These are phyloP conservation scores for Saccharomycopsis synnaedendra DNA, from an alignment of 805 yeast species.

Conservation along the genomic window DNA sequence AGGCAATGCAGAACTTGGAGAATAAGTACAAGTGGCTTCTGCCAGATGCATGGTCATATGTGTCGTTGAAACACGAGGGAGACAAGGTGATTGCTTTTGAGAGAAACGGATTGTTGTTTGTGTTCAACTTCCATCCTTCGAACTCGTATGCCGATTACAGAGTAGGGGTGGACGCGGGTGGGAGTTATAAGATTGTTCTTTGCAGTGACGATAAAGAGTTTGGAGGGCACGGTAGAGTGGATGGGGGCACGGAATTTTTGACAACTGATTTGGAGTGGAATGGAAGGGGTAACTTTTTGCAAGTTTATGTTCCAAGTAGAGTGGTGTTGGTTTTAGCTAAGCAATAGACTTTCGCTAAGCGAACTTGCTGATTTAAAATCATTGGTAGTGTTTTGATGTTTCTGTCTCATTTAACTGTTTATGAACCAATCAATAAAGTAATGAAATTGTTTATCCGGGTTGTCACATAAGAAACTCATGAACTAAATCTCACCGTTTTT, in stretches of 20 bases:
- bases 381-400: too few relatives aligned
- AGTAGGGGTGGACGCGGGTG: slow-evolving; percentile 77
- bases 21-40: slow-evolving; percentile 58
- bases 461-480: too few relatives aligned
- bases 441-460: too few relatives aligned
- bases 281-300: slow-evolving; percentile 59
- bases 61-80: slow-evolving; percentile 76
- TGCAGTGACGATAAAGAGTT: slow-evolving; percentile 57
- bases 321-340: slow-evolving; percentile 49
- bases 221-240: slow-evolving; percentile 78
- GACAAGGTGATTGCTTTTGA: slow-evolving; percentile 88
- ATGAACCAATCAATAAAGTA: too few relatives aligned
- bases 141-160: slow-evolving; percentile 78
- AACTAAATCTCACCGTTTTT: too few relatives aligned
- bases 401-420: too few relatives aligned
- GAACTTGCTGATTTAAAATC: too few relatives aligned
- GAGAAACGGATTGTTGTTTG: slow-evolving; percentile 71
- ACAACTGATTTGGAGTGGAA: slow-evolving; percentile 79
- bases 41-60: slow-evolving; percentile 62
- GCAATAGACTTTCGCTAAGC: too few relatives aligned
- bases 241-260: slow-evolving; percentile 40
- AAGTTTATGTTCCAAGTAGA: slow-evolving; percentile 75
- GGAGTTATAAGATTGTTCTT: slow-evolving; percentile 62
- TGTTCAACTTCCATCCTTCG: slow-evolving; percentile 85
- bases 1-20: slow-evolving; percentile 74